A percentile compares a stretch with the other conserved stretches of the same genome.
These are phyloP conservation scores for Tricholomella constricta DNA, from an alignment of 768 basidiomycete species.

Conservation along the genomic window DNA sequence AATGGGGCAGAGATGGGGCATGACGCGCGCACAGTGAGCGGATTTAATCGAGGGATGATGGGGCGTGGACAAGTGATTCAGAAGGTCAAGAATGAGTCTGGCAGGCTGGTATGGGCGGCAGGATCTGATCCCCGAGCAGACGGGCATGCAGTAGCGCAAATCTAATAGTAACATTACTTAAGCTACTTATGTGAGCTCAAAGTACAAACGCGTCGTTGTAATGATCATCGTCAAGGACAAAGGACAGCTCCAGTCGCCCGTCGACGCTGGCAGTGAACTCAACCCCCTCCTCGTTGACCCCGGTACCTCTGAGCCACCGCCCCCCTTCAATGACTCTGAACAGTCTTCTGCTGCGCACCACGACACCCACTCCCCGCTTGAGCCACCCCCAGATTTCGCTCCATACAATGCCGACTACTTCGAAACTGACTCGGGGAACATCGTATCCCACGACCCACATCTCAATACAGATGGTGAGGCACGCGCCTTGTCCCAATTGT, in stretches of 20 bases:
- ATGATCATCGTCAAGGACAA: conserved; percentile 14
- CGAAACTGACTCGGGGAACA: conserved; percentile 44
- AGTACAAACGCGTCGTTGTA: background rate
- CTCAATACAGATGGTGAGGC: conserved; percentile 63
- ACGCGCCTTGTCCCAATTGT: conserved; percentile 3
- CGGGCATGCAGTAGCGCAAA: conserved; percentile 86
- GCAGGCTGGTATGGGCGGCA: conserved; percentile 88
- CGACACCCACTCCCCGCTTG: background rate
- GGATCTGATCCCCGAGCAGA: conserved; percentile 90
- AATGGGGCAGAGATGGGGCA: conserved; percentile 80
- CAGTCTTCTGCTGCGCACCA: background rate
- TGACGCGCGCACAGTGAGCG: conserved; percentile 62
- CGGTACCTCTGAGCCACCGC: conserved; percentile 7
- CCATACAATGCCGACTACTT: conserved; percentile 67
- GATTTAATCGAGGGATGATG: conserved; percentile 64
- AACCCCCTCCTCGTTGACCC: background rate
- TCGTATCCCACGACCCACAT: conserved; percentile 72
- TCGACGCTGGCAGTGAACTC: background rate
- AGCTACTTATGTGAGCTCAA: background rate
- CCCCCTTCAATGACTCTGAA: conserved; percentile 8
- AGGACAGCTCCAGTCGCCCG: background rate
- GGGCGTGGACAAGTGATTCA: conserved; percentile 93
- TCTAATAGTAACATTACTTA: conserved; percentile 37
- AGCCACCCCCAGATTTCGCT: conserved; percentile 59
- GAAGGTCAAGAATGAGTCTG: conserved; percentile 63